Conservation (phyloP, 1,284 basidiomycete genomes). For the Meira nashicola region DNA sequence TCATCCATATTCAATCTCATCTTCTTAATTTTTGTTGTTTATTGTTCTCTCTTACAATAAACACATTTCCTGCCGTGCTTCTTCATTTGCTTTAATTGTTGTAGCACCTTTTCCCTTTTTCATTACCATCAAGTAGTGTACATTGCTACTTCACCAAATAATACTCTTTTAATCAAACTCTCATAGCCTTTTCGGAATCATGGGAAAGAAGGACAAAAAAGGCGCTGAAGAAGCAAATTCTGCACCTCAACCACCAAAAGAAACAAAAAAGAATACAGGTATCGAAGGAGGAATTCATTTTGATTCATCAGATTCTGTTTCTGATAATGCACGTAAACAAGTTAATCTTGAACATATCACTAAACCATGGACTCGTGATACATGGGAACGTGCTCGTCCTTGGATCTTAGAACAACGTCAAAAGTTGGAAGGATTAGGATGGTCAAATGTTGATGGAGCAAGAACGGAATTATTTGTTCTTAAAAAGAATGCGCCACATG, state of each 20-base stretch:
- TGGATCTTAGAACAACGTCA: conserved; percentile 49
- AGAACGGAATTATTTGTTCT: conserved; percentile 45
- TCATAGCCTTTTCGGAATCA: not conserved
- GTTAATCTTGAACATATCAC: conserved; percentile 39
- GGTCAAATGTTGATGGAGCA: conserved; percentile 32
- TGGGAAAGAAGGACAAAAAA: conserved; percentile 10
- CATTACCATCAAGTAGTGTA: no score
- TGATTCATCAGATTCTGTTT: conserved; percentile 34
- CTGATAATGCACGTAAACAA: conserved; percentile 36
- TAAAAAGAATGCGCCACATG: conserved; percentile 38
- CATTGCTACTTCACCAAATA: no score
- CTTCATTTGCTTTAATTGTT: no score
- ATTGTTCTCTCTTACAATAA: no score
- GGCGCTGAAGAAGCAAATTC: conserved; percentile 2
- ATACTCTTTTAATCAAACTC: no score
- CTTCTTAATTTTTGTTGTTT: no score
- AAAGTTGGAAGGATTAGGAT: conserved; percentile 44
- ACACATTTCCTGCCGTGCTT: no score
- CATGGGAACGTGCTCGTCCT: conserved; percentile 46
- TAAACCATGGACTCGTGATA: conserved; percentile 47
- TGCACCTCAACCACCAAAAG: not conserved
- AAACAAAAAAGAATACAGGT: not conserved
- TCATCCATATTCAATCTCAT: no score
- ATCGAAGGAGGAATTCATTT: conserved; percentile 36
- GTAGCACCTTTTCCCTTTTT: no score